Evolutionary conservation across 495 filamentous ascomycete species (phyloP).

Genomic region (Astrothelium macrocarpum): DNA sequence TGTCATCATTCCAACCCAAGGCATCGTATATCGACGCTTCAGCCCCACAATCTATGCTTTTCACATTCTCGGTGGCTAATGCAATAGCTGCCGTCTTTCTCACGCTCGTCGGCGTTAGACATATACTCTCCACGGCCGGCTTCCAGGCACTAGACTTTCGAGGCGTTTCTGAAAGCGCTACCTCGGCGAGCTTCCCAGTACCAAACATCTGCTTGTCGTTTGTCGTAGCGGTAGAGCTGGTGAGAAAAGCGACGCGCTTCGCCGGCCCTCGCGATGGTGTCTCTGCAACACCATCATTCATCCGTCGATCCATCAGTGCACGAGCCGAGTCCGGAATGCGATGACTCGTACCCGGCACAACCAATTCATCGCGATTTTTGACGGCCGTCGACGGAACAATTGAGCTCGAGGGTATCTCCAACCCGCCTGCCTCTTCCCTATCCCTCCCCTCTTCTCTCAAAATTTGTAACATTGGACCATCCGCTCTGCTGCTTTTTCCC

Average conservation of each 20-base stretch:
- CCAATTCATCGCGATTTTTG: constrained; percentile 11
- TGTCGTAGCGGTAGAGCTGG: constrained; percentile 10
- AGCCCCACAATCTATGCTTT: constrained; percentile 20
- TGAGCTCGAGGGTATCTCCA: constrained; percentile 14
- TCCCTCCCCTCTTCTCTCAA: background rate
- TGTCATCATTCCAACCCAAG: constrained; percentile 70
- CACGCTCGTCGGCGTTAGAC: constrained; percentile 11
- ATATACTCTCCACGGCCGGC: background rate
- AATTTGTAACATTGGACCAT: background rate
- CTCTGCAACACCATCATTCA: constrained; percentile 32
- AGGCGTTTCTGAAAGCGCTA: constrained; percentile 8
- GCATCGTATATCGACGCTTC: constrained; percentile 54
- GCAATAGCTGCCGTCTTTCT: constrained; percentile 10
- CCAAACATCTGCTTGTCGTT: constrained; percentile 15
- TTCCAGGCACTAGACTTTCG: constrained; percentile 4
- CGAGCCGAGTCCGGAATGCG: constrained; percentile 2
- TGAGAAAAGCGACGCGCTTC: constrained; percentile 30
- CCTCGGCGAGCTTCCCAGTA: constrained; percentile 3
- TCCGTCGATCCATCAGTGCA: background rate
- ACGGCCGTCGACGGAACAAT: constrained; percentile 19
- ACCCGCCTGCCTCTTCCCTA: constrained; percentile 9
- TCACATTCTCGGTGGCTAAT: constrained; percentile 11
- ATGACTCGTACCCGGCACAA: constrained; percentile 16
- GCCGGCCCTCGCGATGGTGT: constrained; percentile 45
- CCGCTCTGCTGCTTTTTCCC: background rate